Conservation (phyloP, 495 filamentous ascomycete species). For the Lasiosphaeris hirsuta region DNA sequence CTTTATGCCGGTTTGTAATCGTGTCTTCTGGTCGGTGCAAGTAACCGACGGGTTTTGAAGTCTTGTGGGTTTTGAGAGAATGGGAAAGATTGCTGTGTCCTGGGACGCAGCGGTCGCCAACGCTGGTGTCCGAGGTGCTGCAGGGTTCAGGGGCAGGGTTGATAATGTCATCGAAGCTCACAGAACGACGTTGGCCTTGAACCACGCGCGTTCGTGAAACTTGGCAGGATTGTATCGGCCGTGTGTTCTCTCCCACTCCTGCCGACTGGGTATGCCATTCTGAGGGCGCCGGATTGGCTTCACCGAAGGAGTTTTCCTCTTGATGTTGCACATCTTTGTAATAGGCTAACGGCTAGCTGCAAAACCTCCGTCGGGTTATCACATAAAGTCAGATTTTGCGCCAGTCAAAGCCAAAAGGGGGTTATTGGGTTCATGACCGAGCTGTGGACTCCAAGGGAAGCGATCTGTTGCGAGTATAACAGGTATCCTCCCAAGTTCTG, state of each 20-base stretch:
- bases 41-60: not conserved
- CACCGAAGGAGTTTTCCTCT: not conserved
- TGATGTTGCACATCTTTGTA: not conserved
- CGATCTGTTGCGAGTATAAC: not conserved
- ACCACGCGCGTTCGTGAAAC: too few relatives aligned
- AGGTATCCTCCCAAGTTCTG: not conserved
- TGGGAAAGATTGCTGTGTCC: not conserved
- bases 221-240: too few relatives aligned
- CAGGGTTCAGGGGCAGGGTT: too few relatives aligned
- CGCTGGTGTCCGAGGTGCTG: too few relatives aligned
- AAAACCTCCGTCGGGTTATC: not conserved
- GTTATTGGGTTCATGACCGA: not conserved
- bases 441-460: not conserved
- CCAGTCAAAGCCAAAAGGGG: not conserved
- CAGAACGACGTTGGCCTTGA: too few relatives aligned
- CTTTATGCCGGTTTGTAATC: not conserved
- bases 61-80: not conserved
- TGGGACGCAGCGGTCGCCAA: too few relatives aligned
- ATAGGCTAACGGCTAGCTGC: not conserved
- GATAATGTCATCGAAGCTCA: too few relatives aligned
- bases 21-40: not conserved
- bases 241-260: too few relatives aligned
- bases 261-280: not conserved
- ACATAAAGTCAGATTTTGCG: not conserved
- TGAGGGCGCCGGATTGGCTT: too few relatives aligned